Evolutionary conservation across 208 protist genomes (phyloP).

Genomic region (Trypanosoma mega): DNA sequence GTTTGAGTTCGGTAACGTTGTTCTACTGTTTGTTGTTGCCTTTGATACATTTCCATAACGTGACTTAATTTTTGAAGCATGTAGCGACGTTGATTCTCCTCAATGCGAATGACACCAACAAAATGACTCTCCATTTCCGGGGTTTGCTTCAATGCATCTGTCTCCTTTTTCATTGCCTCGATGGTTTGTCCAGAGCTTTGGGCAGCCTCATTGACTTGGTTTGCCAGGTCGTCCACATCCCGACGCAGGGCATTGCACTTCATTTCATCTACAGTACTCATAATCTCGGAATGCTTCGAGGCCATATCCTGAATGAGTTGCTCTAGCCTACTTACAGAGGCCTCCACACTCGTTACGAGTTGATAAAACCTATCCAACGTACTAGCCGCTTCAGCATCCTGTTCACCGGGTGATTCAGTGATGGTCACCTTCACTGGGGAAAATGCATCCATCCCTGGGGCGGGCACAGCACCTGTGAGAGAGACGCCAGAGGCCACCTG

Average conservation of each 20-base stretch:
- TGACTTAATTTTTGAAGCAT: slow-evolving; percentile 46
- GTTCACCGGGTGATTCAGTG: slow-evolving; percentile 4
- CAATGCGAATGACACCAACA: slow-evolving; percentile 79
- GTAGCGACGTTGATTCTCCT: slow-evolving; percentile 82
- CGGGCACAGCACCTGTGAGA: slow-evolving; percentile 6
- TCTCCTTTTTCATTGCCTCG: slow-evolving; percentile 60
- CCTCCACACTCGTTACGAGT: slow-evolving; percentile 33
- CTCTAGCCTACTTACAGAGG: slow-evolving; percentile 35
- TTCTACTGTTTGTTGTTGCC: slow-evolving; percentile 56
- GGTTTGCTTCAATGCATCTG: slow-evolving; percentile 62
- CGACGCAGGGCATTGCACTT: slow-evolving; percentile 49
- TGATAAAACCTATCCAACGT: slow-evolving; percentile 74
- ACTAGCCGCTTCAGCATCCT: slow-evolving; percentile 58
- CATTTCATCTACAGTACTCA: slow-evolving; percentile 61
- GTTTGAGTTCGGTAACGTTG: slow-evolving; percentile 74
- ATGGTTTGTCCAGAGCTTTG: slow-evolving; percentile 48
- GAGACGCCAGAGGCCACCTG: slow-evolving; percentile 18
- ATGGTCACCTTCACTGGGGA: not conserved
- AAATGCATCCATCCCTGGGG: not conserved
- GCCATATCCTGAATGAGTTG: slow-evolving; percentile 46
- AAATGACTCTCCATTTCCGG: slow-evolving; percentile 56
- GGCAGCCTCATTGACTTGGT: slow-evolving; percentile 39
- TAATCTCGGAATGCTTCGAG: slow-evolving; percentile 67
- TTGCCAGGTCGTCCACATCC: slow-evolving; percentile 63
- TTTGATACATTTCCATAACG: slow-evolving; percentile 65